Conservation (phyloP, 805 yeast species). For the Lipomyces sp. region DNA sequence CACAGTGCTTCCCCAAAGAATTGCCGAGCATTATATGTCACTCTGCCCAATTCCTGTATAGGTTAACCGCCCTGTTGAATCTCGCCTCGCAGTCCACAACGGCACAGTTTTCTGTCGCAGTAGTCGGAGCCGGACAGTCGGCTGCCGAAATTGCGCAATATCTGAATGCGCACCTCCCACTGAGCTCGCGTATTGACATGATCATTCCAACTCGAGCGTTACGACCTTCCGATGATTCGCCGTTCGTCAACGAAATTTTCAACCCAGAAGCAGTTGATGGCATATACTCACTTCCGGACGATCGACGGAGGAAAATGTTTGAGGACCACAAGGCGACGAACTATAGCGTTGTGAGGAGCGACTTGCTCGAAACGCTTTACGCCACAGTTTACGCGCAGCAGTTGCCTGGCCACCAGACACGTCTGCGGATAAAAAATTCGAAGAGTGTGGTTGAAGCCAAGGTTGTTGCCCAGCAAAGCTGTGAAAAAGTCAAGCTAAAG, state of each 20-base stretch:
- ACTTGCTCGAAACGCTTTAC: conserved; percentile 37
- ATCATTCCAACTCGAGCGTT: conserved; percentile 36
- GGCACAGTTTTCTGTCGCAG: conserved; percentile 26
- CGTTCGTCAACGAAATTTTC: conserved; percentile 43
- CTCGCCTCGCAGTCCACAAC: background rate
- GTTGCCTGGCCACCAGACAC: conserved; percentile 31
- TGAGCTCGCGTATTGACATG: conserved; percentile 28
- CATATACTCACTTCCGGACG: conserved; percentile 24
- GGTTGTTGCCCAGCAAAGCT: conserved; percentile 2
- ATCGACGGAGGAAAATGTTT: conserved; percentile 22
- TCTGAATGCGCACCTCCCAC: conserved; percentile 22
- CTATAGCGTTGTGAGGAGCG: conserved; percentile 40
- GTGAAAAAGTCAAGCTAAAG: conserved; percentile 14
- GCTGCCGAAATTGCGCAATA: conserved; percentile 40
- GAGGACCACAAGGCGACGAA: conserved; percentile 34
- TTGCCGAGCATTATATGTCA: conserved; percentile 21
- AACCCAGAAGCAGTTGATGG: conserved; percentile 40
- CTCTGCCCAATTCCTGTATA: conserved; percentile 35
- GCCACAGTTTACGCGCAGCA: conserved; percentile 34
- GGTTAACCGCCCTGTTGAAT: conserved; percentile 3
- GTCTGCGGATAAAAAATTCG: conserved; percentile 21
- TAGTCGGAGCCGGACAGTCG: conserved; percentile 41
- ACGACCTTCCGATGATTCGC: conserved; percentile 41
- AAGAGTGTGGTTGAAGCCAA: conserved; percentile 18
- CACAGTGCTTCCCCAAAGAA: conserved; percentile 24